Base-by-base conservation (phyloP, 768 basidiomycete genomes). In the Trichaptum fuscoviolaceum region DNA sequence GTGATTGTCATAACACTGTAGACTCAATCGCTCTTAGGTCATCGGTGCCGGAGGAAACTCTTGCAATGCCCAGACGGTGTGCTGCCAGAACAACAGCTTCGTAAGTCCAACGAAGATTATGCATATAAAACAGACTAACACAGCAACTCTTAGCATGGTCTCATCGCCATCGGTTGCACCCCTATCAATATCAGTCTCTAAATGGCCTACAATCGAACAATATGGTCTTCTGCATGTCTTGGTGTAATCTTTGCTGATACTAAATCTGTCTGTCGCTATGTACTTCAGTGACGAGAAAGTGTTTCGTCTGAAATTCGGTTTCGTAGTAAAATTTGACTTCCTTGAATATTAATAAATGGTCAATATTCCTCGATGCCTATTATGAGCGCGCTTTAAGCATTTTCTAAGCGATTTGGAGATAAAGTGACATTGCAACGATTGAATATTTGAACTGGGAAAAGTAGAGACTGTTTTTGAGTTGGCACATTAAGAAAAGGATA, bases 71-170 rank as follows among this genome's bases (percentile, higher is more conserved):
- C 26, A 60, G 24, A 24, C 66, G 26, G 67, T 67, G 26, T 67
- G 67, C 58, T 67, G 67, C 64, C 58, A 67, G n/a, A 67, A 67
- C 58, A 62, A 67, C 35, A 67, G 24, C 59, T 67, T 67, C 64
- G 63, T 64, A 35, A 64, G 58, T 52, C 25, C 12, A 17, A 23
- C 30, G 42, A 52, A 15, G 12, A 52, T 52, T 12, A 12, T 15
- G 20, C 10, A 12, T 52, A 3, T 12, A 12, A 12, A 52, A 6
- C 20, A 6, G 2, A 52, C 20, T 52, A 12, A 52, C 12, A 5
- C 15, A 52, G 3, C 42, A 52, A 15, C 15, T 12, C 3, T 15
- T 12, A 52, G 42, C 42, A 52, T 52, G 42, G 42, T 15, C 6
- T 52, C 5, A 20, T 52, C 42, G 42, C 42, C 42, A 52, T 52